These are phyloP conservation scores for Trichosanthes truncata DNA, from an alignment of 306 rosid species.

Conservation along the genomic window DNA sequence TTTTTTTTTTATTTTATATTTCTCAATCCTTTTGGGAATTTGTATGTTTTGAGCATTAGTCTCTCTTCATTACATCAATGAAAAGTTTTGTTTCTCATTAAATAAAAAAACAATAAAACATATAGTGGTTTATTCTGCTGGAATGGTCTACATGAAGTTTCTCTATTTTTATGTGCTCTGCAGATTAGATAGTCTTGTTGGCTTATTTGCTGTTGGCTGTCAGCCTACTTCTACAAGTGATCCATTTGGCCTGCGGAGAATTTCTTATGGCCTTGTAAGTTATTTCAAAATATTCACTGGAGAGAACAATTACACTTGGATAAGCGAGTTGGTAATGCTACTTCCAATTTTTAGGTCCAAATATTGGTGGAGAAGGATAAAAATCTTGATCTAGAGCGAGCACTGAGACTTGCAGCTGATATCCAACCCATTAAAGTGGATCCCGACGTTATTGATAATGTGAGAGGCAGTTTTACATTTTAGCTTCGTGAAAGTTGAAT, in stretches of 20 bases:
- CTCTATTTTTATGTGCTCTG: slow-evolving; percentile 23
- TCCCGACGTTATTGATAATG: slow-evolving; percentile 41
- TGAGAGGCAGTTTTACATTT: slow-evolving; percentile 21
- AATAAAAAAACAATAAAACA: not conserved
- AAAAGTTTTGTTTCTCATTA: not conserved
- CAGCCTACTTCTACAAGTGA: slow-evolving; percentile 91
- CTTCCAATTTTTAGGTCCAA: slow-evolving; percentile 52
- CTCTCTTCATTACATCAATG: not conserved
- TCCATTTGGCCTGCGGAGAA: slow-evolving; percentile 85
- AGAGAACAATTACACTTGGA: not conserved
- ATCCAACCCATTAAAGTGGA: slow-evolving; percentile 62
- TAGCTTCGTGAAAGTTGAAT: not conserved
- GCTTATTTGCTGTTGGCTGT: slow-evolving; percentile 87
- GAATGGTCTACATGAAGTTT: not conserved
- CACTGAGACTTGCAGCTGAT: slow-evolving; percentile 71
- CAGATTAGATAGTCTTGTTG: slow-evolving; percentile 94
- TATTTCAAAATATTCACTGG: slow-evolving; percentile 9
- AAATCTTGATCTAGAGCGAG: slow-evolving; percentile 58
- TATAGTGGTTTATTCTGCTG: not conserved
- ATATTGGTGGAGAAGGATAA: slow-evolving; percentile 73
- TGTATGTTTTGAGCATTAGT: not conserved
- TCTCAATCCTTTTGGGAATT: not conserved
- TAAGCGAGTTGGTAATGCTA: slow-evolving; percentile 2
- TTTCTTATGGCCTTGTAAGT: slow-evolving; percentile 94
- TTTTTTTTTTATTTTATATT: not conserved